Evolutionary conservation across 2,329 filamentous ascomycete genomes (phyloP).

Genomic region (Monosporascus ibericus): DNA sequence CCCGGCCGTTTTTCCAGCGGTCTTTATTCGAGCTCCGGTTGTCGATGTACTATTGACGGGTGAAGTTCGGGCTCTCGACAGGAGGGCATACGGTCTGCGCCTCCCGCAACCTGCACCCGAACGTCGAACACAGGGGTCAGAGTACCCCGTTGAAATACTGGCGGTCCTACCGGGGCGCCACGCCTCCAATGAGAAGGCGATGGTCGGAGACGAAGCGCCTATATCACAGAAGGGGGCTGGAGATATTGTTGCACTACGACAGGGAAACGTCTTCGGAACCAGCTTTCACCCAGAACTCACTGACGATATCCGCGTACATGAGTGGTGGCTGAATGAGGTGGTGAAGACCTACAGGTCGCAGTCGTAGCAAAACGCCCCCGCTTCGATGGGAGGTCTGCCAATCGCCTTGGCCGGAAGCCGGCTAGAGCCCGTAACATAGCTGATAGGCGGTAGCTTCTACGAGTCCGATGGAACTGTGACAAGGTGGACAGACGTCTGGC

Average conservation of each 20-base stretch:
- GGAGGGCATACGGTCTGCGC: slow-evolving; percentile 24
- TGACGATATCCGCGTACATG: slow-evolving; percentile 78
- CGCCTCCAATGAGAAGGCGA: slow-evolving; percentile 31
- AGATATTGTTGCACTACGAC: slow-evolving; percentile 82
- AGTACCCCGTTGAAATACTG: slow-evolving; percentile 40
- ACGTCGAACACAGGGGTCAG: slow-evolving; percentile 7
- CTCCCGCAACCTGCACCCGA: slow-evolving; percentile 16
- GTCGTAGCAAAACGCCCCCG: not conserved
- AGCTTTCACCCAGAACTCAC: slow-evolving; percentile 97
- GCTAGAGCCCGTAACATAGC: no score
- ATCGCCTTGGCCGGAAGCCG: no score
- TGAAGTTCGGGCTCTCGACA: slow-evolving; percentile 30
- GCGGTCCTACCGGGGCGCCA: slow-evolving; percentile 41
- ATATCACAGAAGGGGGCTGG: slow-evolving; percentile 41
- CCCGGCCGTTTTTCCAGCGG: slow-evolving; percentile 57
- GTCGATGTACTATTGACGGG: slow-evolving; percentile 71
- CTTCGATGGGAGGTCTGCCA: no score
- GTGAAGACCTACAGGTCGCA: slow-evolving; percentile 22
- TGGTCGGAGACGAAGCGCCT: slow-evolving; percentile 20
- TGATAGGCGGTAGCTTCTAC: no score
- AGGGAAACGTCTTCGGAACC: slow-evolving; percentile 88
- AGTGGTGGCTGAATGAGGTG: slow-evolving; percentile 85
- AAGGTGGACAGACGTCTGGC: no score
- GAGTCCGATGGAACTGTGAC: no score
- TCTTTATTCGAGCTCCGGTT: slow-evolving; percentile 92